Evolutionary conservation across 108 stramenopile genomes (phyloP).

Genomic region (Nitzschia sp.): DNA sequence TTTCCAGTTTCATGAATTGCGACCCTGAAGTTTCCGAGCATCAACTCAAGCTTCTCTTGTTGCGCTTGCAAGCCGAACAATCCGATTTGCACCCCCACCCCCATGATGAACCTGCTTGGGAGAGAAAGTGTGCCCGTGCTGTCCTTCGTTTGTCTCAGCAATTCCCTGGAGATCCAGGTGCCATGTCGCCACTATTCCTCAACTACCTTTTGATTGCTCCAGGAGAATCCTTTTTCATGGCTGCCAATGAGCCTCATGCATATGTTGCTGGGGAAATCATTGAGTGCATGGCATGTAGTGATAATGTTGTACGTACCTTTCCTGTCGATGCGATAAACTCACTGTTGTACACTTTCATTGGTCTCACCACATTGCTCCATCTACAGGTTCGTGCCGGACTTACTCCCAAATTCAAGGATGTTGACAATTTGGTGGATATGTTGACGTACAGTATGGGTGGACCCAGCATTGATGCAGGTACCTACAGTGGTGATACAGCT

Average conservation of each 20-base stretch:
- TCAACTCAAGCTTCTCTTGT: slow-evolving; percentile 60
- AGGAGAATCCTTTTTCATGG: slow-evolving; percentile 85
- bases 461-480: slow-evolving; percentile 74
- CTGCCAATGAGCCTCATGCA: slow-evolving; percentile 93
- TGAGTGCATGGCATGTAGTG: slow-evolving; percentile 98
- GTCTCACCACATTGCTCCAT: neutral
- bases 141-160: slow-evolving; percentile 78
- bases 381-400: slow-evolving; percentile 84
- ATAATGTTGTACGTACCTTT: slow-evolving; percentile 88
- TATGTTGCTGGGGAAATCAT: slow-evolving; percentile 94
- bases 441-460: slow-evolving; percentile 83
- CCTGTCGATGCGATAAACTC: neutral
- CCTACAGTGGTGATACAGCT: slow-evolving; percentile 50
- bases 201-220: slow-evolving; percentile 79
- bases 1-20: slow-evolving; percentile 81
- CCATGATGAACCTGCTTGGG: slow-evolving; percentile 56
- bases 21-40: slow-evolving; percentile 42
- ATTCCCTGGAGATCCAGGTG: slow-evolving; percentile 89
- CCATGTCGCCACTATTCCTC: slow-evolving; percentile 86
- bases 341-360: neutral
- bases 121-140: slow-evolving; percentile 69
- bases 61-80: slow-evolving; percentile 67
- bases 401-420: slow-evolving; percentile 98
- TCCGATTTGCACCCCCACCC: slow-evolving; percentile 42
- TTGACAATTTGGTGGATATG: slow-evolving; percentile 91